Evolutionary conservation across 768 basidiomycete genomes (phyloP).

Genomic region (Wakefieldia striispora): DNA sequence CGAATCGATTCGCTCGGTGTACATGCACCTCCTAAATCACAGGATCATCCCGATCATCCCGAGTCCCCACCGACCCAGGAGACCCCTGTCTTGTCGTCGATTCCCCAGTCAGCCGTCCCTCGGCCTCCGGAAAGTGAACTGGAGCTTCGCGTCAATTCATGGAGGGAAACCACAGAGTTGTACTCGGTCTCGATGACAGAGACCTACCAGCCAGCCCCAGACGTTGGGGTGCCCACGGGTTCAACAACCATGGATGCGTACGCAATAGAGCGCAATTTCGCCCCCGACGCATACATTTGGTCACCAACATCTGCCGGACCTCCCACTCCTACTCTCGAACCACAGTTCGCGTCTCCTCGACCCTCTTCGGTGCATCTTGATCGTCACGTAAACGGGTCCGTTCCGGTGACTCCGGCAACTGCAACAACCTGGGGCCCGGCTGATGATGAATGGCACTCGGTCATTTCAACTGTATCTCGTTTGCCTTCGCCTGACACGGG

Average conservation of each 20-base stretch:
- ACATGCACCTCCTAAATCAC: slow-evolving; percentile 34
- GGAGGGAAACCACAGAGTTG: slow-evolving; percentile 58
- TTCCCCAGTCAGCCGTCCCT: slow-evolving; percentile 61
- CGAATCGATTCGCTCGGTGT: slow-evolving; percentile 48
- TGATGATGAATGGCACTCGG: slow-evolving; percentile 40
- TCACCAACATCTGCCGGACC: slow-evolving; percentile 66
- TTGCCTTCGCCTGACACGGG: slow-evolving; percentile 60
- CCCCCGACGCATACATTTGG: slow-evolving; percentile 62
- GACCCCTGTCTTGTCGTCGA: slow-evolving; percentile 51
- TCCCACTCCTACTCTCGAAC: slow-evolving; percentile 39
- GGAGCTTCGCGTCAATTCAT: slow-evolving; percentile 58
- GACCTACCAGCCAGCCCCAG: slow-evolving; percentile 17
- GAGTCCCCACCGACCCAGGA: slow-evolving; percentile 21
- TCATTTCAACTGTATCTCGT: slow-evolving; percentile 32
- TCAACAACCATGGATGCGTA: slow-evolving; percentile 24
- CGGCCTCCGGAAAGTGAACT: slow-evolving; percentile 50
- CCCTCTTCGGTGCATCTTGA: slow-evolving; percentile 56
- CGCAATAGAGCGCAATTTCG: slow-evolving; percentile 9
- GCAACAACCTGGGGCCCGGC: slow-evolving; percentile 52
- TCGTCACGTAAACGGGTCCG: slow-evolving; percentile 50
- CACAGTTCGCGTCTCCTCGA: slow-evolving; percentile 38
- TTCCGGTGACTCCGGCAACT: slow-evolving; percentile 41
- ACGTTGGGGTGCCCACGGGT: slow-evolving; percentile 10
- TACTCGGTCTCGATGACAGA: slow-evolving; percentile 47
- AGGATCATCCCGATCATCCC: slow-evolving; percentile 8